Conservation (phyloP, 169 alveolate genomes). For the Eimeria acervulina region DNA sequence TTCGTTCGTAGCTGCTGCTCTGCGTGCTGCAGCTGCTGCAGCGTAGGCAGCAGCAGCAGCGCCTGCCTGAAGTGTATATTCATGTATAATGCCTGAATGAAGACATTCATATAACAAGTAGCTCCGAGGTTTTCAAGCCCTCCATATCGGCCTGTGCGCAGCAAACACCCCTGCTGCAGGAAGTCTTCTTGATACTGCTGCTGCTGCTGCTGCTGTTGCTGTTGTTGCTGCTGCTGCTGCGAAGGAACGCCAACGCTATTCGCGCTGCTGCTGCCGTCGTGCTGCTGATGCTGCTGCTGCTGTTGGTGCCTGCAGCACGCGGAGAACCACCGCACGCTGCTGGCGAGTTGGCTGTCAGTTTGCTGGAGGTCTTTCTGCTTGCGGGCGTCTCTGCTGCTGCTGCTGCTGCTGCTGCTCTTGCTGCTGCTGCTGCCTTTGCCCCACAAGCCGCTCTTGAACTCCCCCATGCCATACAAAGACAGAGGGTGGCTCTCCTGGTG, state of each 20-base stretch:
- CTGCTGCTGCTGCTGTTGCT: constrained; percentile 21
- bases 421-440: constrained; percentile 76
- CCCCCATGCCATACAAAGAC: constrained; percentile 76
- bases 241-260: not conserved
- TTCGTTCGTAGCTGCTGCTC: not conserved
- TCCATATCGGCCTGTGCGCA: constrained; percentile 86
- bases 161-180: constrained; percentile 27
- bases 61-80: constrained; percentile 84
- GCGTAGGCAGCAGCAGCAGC: constrained; percentile 81
- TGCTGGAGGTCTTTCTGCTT: constrained; percentile 14
- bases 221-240: not conserved
- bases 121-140: constrained; percentile 96
- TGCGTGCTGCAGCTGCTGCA: constrained; percentile 53
- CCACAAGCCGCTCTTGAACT: constrained; percentile 79
- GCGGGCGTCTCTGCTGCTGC: constrained; percentile 49
- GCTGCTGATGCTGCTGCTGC: constrained; percentile 41
- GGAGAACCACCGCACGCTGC: constrained; percentile 60
- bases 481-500: constrained; percentile 66
- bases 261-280: constrained; percentile 42
- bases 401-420: constrained; percentile 56
- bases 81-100: constrained; percentile 94
- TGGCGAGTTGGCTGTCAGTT: constrained; percentile 32
- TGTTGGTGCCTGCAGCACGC: constrained; percentile 34
- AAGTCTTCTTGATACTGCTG: constrained; percentile 41
- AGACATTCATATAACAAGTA: constrained; percentile 97